phyloP scores from a whole-genome alignment of 805 yeast genomes.

The Tetrapisispora fleetii region DNA sequence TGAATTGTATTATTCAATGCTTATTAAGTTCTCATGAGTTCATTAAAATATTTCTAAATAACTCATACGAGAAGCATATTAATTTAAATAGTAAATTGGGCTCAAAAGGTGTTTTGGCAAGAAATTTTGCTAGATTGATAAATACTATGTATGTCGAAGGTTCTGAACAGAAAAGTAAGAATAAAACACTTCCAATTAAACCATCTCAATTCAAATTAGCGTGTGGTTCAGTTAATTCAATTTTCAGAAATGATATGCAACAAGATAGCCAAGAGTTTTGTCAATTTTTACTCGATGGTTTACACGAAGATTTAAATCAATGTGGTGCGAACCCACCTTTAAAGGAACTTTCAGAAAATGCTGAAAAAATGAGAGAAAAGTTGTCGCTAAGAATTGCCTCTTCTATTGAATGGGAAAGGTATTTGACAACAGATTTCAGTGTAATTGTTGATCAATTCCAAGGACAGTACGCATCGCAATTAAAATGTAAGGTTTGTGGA shows the following conservation, averaged over 20 bases:
- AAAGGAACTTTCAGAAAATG: constrained; percentile 56
- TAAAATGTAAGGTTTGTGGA: constrained; percentile 63
- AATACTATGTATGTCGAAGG: constrained; percentile 41
- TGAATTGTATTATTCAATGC: constrained; percentile 86
- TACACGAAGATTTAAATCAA: constrained; percentile 83
- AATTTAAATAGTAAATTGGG: constrained; percentile 69
- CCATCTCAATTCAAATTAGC: constrained; percentile 63
- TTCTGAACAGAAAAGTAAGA: constrained; percentile 12
- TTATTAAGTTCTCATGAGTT: constrained; percentile 63
- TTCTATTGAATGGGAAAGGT: constrained; percentile 88
- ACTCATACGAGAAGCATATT: constrained; percentile 57
- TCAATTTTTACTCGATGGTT: constrained; percentile 77
- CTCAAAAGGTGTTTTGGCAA: constrained; percentile 69
- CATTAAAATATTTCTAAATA: constrained; percentile 51
- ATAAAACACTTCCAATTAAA: constrained; percentile 29
- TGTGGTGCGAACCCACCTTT: constrained; percentile 45
- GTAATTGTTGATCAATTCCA: constrained; percentile 75
- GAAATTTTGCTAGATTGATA: constrained; percentile 55
- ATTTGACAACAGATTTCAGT: constrained; percentile 71
- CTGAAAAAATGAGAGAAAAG: constrained; percentile 62
- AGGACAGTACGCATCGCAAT: constrained; percentile 77
- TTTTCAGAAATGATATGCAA: constrained; percentile 75
- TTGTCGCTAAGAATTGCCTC: constrained; percentile 74
- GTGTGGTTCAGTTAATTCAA: constrained; percentile 59
- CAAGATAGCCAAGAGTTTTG: constrained; percentile 93